Percentiles rank a stretch among this genome's conserved stretches.
Conservation (phyloP, 371 early-diverging fungal species). For the Coemansia linderi region DNA sequence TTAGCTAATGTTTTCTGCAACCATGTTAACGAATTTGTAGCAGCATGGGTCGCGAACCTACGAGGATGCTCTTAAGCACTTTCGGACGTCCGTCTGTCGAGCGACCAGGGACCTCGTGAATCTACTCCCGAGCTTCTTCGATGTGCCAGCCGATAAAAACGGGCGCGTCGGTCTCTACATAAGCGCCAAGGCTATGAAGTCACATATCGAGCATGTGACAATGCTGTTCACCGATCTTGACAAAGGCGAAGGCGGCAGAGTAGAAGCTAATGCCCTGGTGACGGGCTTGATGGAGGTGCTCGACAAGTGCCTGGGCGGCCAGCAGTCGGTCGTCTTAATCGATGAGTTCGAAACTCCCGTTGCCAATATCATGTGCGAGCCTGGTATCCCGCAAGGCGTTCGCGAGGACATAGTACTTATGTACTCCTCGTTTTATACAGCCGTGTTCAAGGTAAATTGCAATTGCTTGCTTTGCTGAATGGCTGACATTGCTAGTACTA, state of each 20-base stretch:
- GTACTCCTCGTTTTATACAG: too few relatives aligned
- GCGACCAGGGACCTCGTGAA: neutral
- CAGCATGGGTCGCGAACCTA: neutral
- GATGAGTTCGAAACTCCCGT: too few relatives aligned
- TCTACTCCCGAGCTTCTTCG: neutral
- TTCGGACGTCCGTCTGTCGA: neutral
- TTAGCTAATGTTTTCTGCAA: neutral
- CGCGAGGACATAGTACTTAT: too few relatives aligned
- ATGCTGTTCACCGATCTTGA: neutral
- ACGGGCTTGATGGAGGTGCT: neutral
- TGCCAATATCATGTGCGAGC: too few relatives aligned
- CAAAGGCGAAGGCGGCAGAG: neutral
- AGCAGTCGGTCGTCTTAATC: neutral
- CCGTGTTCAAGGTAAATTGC: too few relatives aligned
- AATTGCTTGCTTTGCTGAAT: too few relatives aligned
- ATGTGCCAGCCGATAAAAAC: neutral
- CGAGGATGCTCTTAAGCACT: neutral
- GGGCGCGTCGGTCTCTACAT: neutral
- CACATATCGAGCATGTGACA: too few relatives aligned
- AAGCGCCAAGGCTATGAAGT: too few relatives aligned
- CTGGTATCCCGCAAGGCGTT: too few relatives aligned
- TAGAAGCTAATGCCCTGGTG: neutral
- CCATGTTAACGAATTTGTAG: neutral
- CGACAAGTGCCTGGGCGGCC: neutral
- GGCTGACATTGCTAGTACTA: too few relatives aligned